A percentile compares a stretch with the other conserved stretches of the same genome.
phyloP scores from a whole-genome alignment of 2,329 filamentous ascomycete genomes.

The Samsoniella hepiali region DNA sequence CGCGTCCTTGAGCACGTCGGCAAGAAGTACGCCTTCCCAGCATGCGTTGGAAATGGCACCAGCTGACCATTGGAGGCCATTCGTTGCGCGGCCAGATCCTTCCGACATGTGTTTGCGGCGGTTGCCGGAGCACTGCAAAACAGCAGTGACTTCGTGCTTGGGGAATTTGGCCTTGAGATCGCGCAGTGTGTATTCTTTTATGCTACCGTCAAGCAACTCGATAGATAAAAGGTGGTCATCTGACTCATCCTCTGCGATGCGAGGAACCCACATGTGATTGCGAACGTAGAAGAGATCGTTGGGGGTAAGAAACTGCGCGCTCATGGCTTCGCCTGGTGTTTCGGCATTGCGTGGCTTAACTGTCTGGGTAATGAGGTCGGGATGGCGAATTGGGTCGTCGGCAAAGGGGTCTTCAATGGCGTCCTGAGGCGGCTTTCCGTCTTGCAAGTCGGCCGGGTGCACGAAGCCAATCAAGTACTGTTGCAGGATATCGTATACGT shows the following conservation, averaged over 20 bases:
- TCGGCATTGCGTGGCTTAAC: constrained; percentile 60
- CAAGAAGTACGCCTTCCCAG: constrained; percentile 55
- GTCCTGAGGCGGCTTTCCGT: constrained; percentile 52
- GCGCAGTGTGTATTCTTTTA: constrained; percentile 49
- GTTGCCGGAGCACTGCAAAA: constrained; percentile 60
- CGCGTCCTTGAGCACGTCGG: constrained; percentile 55
- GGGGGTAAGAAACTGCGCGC: constrained; percentile 50
- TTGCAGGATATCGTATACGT: constrained; percentile 63
- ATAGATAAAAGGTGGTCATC: constrained; percentile 47
- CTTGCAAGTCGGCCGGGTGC: constrained; percentile 55
- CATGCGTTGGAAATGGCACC: constrained; percentile 59
- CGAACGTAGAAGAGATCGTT: constrained; percentile 57
- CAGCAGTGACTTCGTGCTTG: constrained; percentile 50
- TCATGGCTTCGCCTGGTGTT: constrained; percentile 49
- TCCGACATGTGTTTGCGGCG: constrained; percentile 57
- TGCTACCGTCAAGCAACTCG: constrained; percentile 54
- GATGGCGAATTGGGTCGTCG: constrained; percentile 51
- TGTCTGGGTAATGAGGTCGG: constrained; percentile 49
- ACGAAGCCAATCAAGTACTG: constrained; percentile 62
- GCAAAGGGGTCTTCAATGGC: constrained; percentile 59
- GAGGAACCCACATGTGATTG: constrained; percentile 63
- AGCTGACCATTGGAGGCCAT: constrained; percentile 57
- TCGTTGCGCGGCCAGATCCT: constrained; percentile 43
- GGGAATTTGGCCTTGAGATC: constrained; percentile 53
- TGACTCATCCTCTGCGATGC: constrained; percentile 36